Evolutionary conservation across 176 grass and related monocot genomes (phyloP).

Genomic region (Dactylis glomerata): DNA sequence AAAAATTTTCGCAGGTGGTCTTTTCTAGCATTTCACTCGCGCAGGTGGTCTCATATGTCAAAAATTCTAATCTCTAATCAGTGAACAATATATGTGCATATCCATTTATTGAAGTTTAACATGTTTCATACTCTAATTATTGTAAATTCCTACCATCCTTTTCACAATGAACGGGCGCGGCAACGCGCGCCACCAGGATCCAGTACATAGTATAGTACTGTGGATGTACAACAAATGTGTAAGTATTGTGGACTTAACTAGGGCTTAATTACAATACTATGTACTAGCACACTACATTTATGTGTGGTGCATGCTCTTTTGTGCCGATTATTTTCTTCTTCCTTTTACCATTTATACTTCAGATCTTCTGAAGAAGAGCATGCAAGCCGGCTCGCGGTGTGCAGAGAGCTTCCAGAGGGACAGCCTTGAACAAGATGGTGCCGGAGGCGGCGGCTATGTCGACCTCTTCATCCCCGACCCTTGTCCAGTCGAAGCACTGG

Average conservation of each 20-base stretch:
- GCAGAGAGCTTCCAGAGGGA: conserved; percentile 37
- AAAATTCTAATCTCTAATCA: no score
- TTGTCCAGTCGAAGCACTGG: conserved; percentile 63
- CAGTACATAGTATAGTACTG: no score
- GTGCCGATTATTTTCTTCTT: background rate
- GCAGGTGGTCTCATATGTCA: no score
- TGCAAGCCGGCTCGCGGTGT: conserved; percentile 20
- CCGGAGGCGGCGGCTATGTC: conserved; percentile 34
- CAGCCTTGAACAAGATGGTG: conserved; percentile 7
- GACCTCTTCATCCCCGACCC: conserved; percentile 1
- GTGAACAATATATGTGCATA: no score
- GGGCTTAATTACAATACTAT: background rate
- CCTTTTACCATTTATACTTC: background rate
- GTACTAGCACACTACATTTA: background rate
- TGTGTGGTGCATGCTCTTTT: background rate
- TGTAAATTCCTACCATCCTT: no score
- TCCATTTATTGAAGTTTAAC: no score
- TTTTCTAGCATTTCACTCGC: no score
- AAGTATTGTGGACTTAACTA: background rate
- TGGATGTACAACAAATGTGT: background rate
- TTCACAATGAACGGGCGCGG: no score
- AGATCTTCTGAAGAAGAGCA: conserved; percentile 7
- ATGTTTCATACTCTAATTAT: no score
- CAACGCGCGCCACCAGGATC: no score
- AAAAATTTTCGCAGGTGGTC: no score